Percentiles rank a stretch among this genome's conserved stretches.
phyloP scores from a whole-genome alignment of 306 rosid species.

The Herpetospermum pedunculosum region DNA sequence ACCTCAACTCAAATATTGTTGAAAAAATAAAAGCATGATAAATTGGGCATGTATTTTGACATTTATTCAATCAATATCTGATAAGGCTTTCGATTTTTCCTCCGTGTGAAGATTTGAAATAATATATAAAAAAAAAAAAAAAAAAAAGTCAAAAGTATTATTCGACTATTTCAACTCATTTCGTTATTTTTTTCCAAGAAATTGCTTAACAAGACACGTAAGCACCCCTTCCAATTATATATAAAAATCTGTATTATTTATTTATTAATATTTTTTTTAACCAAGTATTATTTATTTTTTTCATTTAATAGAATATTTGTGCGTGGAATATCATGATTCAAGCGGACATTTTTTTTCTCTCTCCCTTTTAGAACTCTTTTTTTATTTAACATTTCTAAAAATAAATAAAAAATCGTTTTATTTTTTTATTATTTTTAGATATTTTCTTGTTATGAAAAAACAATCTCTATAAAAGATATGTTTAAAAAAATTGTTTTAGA shows the following conservation, averaged over 20 bases:
- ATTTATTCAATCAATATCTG: background rate
- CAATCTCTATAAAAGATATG: too few relatives aligned
- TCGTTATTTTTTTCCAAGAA: too few relatives aligned
- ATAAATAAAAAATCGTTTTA: too few relatives aligned
- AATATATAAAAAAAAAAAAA: background rate
- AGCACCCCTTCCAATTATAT: background rate
- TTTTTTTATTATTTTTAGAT: too few relatives aligned
- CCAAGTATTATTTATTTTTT: too few relatives aligned
- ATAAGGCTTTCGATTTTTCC: background rate
- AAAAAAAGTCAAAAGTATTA: background rate
- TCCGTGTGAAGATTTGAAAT: background rate
- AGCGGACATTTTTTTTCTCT: too few relatives aligned
- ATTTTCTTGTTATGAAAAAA: too few relatives aligned
- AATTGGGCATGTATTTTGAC: background rate
- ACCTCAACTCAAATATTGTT: too few relatives aligned
- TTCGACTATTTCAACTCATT: background rate
- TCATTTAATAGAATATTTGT: background rate
- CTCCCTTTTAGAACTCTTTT: too few relatives aligned
- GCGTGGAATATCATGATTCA: background rate
- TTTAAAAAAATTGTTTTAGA: too few relatives aligned
- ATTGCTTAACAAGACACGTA: background rate
- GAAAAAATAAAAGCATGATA: too few relatives aligned
- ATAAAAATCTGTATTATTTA: background rate
- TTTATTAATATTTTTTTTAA: background rate
- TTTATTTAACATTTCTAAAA: too few relatives aligned